phyloP scores from a whole-genome alignment of 2,329 filamentous ascomycete species.

The Penicillium sp. region DNA sequence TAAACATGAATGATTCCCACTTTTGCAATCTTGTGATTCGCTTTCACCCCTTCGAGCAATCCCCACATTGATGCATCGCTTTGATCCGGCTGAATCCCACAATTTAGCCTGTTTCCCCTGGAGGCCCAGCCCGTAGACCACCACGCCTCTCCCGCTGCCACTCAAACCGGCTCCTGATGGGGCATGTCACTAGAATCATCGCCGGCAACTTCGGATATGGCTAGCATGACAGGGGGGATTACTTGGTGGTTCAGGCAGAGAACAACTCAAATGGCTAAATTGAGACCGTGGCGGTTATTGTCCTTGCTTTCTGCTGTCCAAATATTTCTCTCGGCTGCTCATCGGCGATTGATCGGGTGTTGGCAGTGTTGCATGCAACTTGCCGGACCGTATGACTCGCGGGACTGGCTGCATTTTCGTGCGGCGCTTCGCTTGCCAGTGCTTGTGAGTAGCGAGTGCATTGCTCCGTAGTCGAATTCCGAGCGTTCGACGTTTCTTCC shows the following conservation, averaged over 20 bases:
- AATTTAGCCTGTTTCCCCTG: constrained; percentile 11
- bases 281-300: neutral
- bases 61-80: neutral
- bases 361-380: neutral
- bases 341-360: neutral
- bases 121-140: neutral
- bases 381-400: constrained; percentile 1
- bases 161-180: neutral
- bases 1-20: too few species aligned
- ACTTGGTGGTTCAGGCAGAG: neutral
- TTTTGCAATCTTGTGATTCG: neutral
- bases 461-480: neutral
- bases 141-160: constrained; percentile 9
- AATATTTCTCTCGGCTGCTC: neutral
- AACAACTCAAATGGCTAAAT: neutral
- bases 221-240: neutral
- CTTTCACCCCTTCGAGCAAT: neutral
- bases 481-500: neutral
- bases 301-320: too few species aligned
- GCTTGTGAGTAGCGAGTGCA: neutral
- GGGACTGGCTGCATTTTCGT: neutral
- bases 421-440: neutral
- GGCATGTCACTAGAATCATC: neutral
- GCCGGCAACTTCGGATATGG: neutral
- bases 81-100: constrained; percentile 2